Base-by-base conservation (phyloP, 805 yeast genomes). In the Cephaloascus fragrans region DNA sequence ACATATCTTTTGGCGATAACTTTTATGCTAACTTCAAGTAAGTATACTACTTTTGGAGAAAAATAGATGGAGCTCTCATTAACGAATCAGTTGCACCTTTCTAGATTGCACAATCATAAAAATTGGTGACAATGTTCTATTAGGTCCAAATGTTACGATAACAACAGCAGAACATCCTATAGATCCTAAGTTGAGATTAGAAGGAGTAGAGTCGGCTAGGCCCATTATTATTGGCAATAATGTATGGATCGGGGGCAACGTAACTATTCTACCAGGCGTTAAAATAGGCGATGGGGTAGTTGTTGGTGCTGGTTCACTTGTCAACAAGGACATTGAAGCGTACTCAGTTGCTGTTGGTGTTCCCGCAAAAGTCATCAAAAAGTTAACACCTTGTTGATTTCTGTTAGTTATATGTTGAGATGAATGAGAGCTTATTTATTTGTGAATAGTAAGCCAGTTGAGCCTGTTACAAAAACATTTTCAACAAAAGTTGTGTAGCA, bases 301-400 rank as follows among this genome's bases (percentile, higher is more conserved):
- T 1, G 64, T 82, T 34, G 89, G 80, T 2, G 85, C 88, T 3
- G 86, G 85, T 3, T 60, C 80, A 5, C 78, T 80, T 3, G 86
- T 83, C 18, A 67, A 71, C 16, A 73, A 62, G 40, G 74, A 69
- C 42, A 70, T 81, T 20, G 80, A 83, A 0, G 59, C 71, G 3
- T 60, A 67, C 41, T 59, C 72, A 0, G 71, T 80, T 15, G 80
- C 72, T 12, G 81, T 63, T n/a, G 89, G 89, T 0, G 65, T 66
- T 17, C 89, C 87, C 0, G 81, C 77, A 4, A 63, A 56, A 43
- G 70, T 75, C 9, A 51, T 73, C 29, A 61, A 57, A 41, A 48
- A 46, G 12, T 23, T 23, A n/a, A n/a, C n/a, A n/a, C n/a, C n/a
- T n/a, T n/a, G n/a, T n/a, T n/a, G n/a, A n/a, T n/a, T n/a, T n/a